Conservation (phyloP, 768 basidiomycete genomes). For the Boletus subcaerulescens region DNA sequence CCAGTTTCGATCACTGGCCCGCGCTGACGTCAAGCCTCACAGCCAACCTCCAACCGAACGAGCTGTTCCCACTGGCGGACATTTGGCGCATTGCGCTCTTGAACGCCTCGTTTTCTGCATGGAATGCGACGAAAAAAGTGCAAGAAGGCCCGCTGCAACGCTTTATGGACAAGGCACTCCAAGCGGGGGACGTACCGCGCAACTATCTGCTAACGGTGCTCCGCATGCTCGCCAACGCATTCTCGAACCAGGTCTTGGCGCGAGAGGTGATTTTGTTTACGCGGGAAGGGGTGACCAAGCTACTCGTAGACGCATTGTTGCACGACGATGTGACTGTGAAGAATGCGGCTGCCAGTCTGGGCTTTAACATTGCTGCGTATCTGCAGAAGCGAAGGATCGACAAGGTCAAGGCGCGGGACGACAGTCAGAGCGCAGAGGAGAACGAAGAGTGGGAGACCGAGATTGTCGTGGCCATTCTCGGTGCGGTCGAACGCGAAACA, state of each 20-base stretch:
- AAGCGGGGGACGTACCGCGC: constrained; percentile 34
- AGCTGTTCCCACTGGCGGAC: constrained; percentile 80
- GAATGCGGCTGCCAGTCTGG: constrained; percentile 77
- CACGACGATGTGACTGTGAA: constrained; percentile 66
- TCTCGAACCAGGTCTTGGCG: constrained; percentile 44
- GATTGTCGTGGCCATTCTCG: constrained; percentile 76
- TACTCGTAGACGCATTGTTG: constrained; percentile 67
- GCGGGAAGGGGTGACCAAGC: constrained; percentile 40
- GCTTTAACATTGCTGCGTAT: constrained; percentile 69
- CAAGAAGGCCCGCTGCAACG: constrained; percentile 41
- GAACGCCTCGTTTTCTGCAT: constrained; percentile 53
- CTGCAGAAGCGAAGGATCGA: constrained; percentile 63
- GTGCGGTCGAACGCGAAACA: constrained; percentile 70
- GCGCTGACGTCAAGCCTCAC: constrained; percentile 44
- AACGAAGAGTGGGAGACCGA: constrained; percentile 87
- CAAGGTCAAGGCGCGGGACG: constrained; percentile 29
- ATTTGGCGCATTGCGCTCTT: constrained; percentile 79
- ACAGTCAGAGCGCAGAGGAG: constrained; percentile 42
- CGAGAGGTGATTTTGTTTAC: constrained; percentile 38
- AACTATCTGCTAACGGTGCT: constrained; percentile 65
- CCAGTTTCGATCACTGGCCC: constrained; percentile 47
- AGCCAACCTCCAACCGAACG: constrained; percentile 44
- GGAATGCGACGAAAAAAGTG: constrained; percentile 37
- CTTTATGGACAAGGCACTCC: constrained; percentile 47
- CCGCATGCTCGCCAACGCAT: constrained; percentile 66